Evolutionary conservation across 176 grass and related monocot species (phyloP).

Genomic region (Eragrostis nindensis): DNA sequence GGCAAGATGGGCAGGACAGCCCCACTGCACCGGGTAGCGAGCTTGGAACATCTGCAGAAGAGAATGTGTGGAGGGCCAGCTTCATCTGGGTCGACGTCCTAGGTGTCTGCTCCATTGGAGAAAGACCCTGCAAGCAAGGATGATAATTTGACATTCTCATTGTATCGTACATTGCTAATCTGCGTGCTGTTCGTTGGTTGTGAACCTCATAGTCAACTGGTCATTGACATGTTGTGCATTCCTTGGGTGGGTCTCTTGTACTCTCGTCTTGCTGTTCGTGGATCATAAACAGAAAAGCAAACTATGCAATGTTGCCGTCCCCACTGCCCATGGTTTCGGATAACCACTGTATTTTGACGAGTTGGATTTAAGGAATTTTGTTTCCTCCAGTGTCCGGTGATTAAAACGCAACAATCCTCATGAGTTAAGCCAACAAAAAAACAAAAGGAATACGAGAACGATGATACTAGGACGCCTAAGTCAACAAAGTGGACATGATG

Average conservation of each 20-base stretch:
- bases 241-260: not conserved
- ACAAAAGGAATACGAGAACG: too few species aligned
- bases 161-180: constrained; percentile 31
- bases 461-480: too few species aligned
- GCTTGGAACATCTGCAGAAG: constrained; percentile 85
- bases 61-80: constrained; percentile 60
- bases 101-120: not conserved
- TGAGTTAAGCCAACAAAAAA: too few species aligned
- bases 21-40: constrained; percentile 65
- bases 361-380: too few species aligned
- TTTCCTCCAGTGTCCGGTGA: too few species aligned
- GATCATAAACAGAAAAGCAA: not conserved
- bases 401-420: too few species aligned
- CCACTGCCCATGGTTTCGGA: not conserved
- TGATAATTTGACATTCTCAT: constrained; percentile 32
- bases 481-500: too few species aligned
- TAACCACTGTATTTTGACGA: not conserved
- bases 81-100: constrained; percentile 55
- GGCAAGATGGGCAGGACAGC: constrained; percentile 49
- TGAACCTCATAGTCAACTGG: constrained; percentile 3
- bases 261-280: not conserved
- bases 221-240: constrained; percentile 23
- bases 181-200: constrained; percentile 30
- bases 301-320: not conserved
- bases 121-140: constrained; percentile 21